Base-by-base conservation (phyloP, 139 green algal genomes). In the Coelastrella sp. region DNA sequence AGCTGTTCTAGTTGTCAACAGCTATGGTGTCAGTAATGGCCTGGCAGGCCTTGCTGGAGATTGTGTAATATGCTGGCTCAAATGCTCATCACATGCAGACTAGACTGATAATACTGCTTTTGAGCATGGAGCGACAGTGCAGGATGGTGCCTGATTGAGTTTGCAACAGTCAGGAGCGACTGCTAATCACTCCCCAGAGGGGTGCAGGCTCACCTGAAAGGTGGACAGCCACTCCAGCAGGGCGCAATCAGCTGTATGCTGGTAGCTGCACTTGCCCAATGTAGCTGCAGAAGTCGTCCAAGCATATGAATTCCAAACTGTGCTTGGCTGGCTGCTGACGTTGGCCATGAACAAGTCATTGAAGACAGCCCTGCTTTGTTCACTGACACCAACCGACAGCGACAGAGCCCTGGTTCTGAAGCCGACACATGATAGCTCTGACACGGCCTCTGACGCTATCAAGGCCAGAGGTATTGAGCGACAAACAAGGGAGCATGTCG, bases 191-290 rank as follows among this genome's bases (percentile, higher is more conserved):
- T 14, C 16, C 2, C 64, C 13, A 71, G 16, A 20, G 4, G 16
- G 11, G 16, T 20, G 13, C 3, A 71, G 13, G 64, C 13, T 71
- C 64, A 84, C 78, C 78, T 84, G 47, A 14, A 32, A 84, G 17
- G 19, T 68, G 11, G 78, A 58, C 78, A 84, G 78, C 78, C 78
- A 84, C 78, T 84, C 78, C 78, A 71, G 78, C 78, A 84, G 78
- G 32, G 23, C 78, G 54, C 78, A 84, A n/a, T 23, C n/a, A 11
- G 56, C 68, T 22, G 78, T 56, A 54, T 84, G 78, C 78, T 65
- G 78, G 78, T 65, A 84, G 14, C 56, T 71, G 78, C 78, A 84
- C 19, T 84, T 84, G 78, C 78, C 78, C 5, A 84, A 17, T n/a
- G 32, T 84, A 5, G 78, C 78, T 58, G 78, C 32, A 17, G 78